Evolutionary conservation across 2,329 filamentous ascomycete genomes (phyloP).

Genomic region (Ophidiomyces ophidiicola): DNA sequence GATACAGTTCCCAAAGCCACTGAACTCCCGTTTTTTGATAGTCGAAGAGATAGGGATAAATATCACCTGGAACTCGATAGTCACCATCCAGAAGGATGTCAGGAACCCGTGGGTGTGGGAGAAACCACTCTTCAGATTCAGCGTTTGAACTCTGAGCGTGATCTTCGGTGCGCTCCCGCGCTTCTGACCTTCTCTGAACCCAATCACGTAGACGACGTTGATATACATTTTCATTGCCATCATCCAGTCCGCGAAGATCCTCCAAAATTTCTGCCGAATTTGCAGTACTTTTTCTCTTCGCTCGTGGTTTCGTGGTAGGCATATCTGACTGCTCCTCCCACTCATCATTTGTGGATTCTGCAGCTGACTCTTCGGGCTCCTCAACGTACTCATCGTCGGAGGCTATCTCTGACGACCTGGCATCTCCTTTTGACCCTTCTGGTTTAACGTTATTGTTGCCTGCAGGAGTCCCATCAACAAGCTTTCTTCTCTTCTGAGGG

Average conservation of each 20-base stretch:
- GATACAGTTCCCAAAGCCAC: constrained; percentile 88
- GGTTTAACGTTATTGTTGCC: not conserved
- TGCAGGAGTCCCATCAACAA: constrained; percentile 13
- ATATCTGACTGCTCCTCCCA: constrained; percentile 12
- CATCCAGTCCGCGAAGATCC: constrained; percentile 59
- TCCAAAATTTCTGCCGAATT: constrained; percentile 31
- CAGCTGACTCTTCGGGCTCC: constrained; percentile 16
- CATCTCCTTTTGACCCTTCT: not conserved
- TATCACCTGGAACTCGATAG: constrained; percentile 77
- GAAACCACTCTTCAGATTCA: constrained; percentile 57
- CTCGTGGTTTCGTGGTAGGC: constrained; percentile 15
- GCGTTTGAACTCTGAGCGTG: constrained; percentile 23
- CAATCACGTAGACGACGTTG: constrained; percentile 63
- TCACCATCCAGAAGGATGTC: constrained; percentile 65
- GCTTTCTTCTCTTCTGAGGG: constrained; percentile 28
- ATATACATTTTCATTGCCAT: constrained; percentile 77
- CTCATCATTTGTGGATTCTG: constrained; percentile 15
- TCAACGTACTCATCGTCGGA: constrained; percentile 26
- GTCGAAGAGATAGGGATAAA: constrained; percentile 82
- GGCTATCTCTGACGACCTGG: not conserved
- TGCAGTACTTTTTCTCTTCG: constrained; percentile 20
- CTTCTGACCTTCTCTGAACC: constrained; percentile 52
- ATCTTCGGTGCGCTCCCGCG: constrained; percentile 42
- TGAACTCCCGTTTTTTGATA: constrained; percentile 96
- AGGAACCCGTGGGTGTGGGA: constrained; percentile 69